phyloP scores from a whole-genome alignment of 2,329 filamentous ascomycete species.

The Fusarium sp. region DNA sequence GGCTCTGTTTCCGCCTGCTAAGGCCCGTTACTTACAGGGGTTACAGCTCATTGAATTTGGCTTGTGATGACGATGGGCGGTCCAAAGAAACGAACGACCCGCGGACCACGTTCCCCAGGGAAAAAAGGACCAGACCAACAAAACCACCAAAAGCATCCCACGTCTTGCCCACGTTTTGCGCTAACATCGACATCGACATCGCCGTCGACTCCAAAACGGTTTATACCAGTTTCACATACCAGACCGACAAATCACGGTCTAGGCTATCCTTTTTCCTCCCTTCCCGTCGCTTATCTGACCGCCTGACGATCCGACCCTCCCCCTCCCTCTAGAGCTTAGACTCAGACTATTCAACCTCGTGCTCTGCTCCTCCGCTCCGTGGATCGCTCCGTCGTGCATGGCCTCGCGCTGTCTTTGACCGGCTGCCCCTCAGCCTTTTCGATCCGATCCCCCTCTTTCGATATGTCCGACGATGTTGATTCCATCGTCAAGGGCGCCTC shows the following conservation, averaged over 20 bases:
- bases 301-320: conserved; percentile 22
- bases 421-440: conserved; percentile 46
- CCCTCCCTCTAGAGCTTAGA: conserved; percentile 4
- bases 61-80: conserved; percentile 45
- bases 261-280: conserved; percentile 9
- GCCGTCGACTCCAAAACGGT: too few relatives aligned
- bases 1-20: background rate
- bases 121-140: conserved; percentile 20
- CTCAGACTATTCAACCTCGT: conserved; percentile 3
- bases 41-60: conserved; percentile 23
- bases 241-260: conserved; percentile 20
- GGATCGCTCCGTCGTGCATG: conserved; percentile 37
- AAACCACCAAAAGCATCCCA: conserved; percentile 31
- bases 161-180: conserved; percentile 37
- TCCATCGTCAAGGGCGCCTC: conserved; percentile 94
- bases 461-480: conserved; percentile 80
- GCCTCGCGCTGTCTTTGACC: conserved; percentile 41
- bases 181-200: conserved; percentile 15
- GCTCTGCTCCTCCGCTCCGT: background rate
- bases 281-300: conserved; percentile 25
- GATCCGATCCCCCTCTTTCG: conserved; percentile 4
- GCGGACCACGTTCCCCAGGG: conserved; percentile 26
- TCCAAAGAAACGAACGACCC: conserved; percentile 32
- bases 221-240: conserved; percentile 6
- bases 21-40: background rate